Evolutionary conservation across 306 rosid genomes (phyloP), one percentile per base, ranked within the genome.

Genomic region (Lablab purpureus): DNA sequence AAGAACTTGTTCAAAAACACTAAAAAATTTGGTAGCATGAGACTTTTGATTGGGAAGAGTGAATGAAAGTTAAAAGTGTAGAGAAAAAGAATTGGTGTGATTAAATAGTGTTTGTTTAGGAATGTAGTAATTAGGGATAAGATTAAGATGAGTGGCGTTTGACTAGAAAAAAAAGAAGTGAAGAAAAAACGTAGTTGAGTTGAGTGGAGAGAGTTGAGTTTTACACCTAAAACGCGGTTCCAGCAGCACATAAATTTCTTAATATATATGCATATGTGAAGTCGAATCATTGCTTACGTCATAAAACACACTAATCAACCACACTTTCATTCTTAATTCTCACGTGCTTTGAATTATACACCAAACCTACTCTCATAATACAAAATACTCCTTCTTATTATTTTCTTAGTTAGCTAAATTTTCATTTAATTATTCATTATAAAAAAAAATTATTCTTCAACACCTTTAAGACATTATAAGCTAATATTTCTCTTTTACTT

Each of bases 221-320:
- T 40, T 11, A n/a, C 70, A 74, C 73, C 50, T 43, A 81, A 68
- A 79, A 67, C 76, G 51, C 56, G 60, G 76, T 78, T 81, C 75
- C 58, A 74, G 80, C 37, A 41, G 36, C 62, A 66, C 56, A 75
- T 62, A 37, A 47, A 19, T 12, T 81, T 83, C 13, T 64, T 75
- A 75, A 81, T 25, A 58, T 1, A 22, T 25, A 66, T 14, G 54
- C n/a, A 47, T 37, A 66, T 73, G 74, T 82, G 60, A 56, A 77
- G 37, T 73, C 60, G 67, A 67, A 77, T 82, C 85, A 84, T 45
- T 56, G 79, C 87, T 80, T 84, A 82, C 87, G 86, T 62, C 87
- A 80, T 51, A 45, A 18, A 56, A 46, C 49, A 67, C 73, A 8
- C 30, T 21, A 60, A 49, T 37, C 45, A 55, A 52, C 6, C 6